Evolutionary conservation across 2,329 filamentous ascomycete genomes (phyloP), one percentile per base, ranked within the genome.

Genomic region (Pestalotiopsis sp.): DNA sequence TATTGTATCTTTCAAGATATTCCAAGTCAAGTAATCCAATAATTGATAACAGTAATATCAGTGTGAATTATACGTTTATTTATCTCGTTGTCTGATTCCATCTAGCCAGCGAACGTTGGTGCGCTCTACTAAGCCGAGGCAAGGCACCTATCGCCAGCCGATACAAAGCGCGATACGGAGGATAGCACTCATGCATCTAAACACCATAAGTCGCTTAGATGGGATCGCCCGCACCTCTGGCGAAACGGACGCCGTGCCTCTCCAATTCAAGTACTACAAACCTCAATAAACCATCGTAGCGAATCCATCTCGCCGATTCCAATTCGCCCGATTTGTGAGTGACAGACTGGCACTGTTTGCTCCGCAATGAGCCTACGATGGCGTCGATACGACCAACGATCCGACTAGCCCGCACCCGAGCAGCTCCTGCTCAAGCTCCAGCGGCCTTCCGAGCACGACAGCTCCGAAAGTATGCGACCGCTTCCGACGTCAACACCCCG

Each of bases 331-430:
- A 59, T 17, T 58, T 41, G 25, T 14, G 38, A 61, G 59, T 39
- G 31, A 61, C 2, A 39, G 57, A 61, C 27, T 61, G 31, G 59
- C 31, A 13, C 31, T 61, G 59, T 14, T 38, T 52, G 27, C n/a
- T 39, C 31, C 59, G 59, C 59, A 61, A 76, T 76, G 74, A 76
- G 69, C 69, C 65, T 39, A 73, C 70, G 68, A 79, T 79, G 77
- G 74, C 75, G 68, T 75, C 71, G 59, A 63, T 77, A 57, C 76
- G 77, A 69, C 71, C 77, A 52, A 73, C 77, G 68, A 75, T 75
- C 61, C 72, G 72, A 67, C 69, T 77, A 57, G 71, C 72, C 59
- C 73, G 73, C 69, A 69, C 72, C 49, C 71, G 73, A 65, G 68
- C 71, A 20, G 59, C 59, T 41, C 57, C 23, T 25, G 57, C 57